phyloP scores from a whole-genome alignment of 495 filamentous ascomycete species.

The Chlorociboria aeruginascens region DNA sequence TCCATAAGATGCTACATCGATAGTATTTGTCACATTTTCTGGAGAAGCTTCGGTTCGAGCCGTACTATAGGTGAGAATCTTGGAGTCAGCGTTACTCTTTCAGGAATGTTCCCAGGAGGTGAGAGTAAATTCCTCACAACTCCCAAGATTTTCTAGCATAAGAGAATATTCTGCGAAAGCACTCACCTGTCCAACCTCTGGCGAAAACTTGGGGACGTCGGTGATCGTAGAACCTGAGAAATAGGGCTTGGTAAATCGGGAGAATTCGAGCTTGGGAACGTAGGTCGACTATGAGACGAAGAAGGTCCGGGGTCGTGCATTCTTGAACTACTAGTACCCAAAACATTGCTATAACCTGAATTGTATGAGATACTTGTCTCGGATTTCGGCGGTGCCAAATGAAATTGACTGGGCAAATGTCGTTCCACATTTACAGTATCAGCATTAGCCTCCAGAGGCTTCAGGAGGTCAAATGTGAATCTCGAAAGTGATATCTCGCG shows the following conservation, averaged over 20 bases:
- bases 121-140: background rate
- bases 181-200: constrained; percentile 1
- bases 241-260: background rate
- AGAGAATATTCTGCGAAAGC: background rate
- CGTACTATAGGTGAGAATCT: no score
- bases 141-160: background rate
- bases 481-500: constrained; percentile 22
- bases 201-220: constrained; percentile 5
- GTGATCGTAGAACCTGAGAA: constrained; percentile 1
- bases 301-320: background rate
- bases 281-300: background rate
- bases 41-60: background rate
- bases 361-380: constrained; percentile 15
- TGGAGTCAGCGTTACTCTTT: background rate
- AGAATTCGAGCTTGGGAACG: background rate
- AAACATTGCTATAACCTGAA: constrained; percentile 9
- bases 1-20: background rate
- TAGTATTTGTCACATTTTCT: background rate
- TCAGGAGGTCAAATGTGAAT: constrained; percentile 23
- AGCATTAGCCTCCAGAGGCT: constrained; percentile 22
- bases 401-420: constrained; percentile 24
- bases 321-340: background rate
- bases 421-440: constrained; percentile 26
- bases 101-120: background rate
- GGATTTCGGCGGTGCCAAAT: constrained; percentile 19